phyloP scores from a whole-genome alignment of 257 asterid genomes.

The Oldenlandia corymbosa region DNA sequence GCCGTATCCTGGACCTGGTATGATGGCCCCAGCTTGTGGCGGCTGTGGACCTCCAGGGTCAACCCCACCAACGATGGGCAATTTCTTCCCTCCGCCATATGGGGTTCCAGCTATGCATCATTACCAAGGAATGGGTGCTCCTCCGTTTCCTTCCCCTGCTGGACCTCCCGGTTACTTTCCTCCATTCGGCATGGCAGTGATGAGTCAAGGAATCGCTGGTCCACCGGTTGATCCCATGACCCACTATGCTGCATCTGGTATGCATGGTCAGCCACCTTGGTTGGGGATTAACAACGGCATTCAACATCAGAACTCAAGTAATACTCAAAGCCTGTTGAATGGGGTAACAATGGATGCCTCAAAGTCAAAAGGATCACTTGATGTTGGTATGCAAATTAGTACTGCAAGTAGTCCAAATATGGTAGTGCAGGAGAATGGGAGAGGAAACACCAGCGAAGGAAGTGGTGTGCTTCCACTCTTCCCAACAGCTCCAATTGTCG shows the following conservation, averaged over 20 bases:
- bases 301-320: conserved; percentile 19
- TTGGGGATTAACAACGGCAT: conserved; percentile 20
- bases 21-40: conserved; percentile 28
- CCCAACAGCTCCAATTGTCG: conserved; percentile 33
- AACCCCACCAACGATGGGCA: conserved; percentile 31
- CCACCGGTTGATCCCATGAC: conserved; percentile 32
- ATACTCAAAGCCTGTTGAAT: conserved; percentile 23
- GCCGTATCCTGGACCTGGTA: conserved; percentile 64
- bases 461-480: conserved; percentile 47
- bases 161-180: conserved; percentile 47
- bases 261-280: conserved; percentile 22
- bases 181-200: conserved; percentile 44
- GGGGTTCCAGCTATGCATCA: conserved; percentile 39
- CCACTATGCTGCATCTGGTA: conserved; percentile 19
- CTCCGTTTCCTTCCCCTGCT: conserved; percentile 29
- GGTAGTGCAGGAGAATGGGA: conserved; percentile 17
- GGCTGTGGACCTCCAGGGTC: conserved; percentile 34
- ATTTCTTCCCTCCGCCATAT: conserved; percentile 36
- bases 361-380: conserved; percentile 22
- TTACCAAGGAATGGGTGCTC: conserved; percentile 34
- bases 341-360: conserved; percentile 12
- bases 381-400: conserved; percentile 55
- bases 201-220: conserved; percentile 37
- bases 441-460: conserved; percentile 21
- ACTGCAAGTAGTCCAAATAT: conserved; percentile 51